Percentiles rank a stretch among this genome's conserved stretches.
These are phyloP conservation scores for Ceratocystis cubensis DNA, from an alignment of 2,329 filamentous ascomycete species.

Conservation along the genomic window DNA sequence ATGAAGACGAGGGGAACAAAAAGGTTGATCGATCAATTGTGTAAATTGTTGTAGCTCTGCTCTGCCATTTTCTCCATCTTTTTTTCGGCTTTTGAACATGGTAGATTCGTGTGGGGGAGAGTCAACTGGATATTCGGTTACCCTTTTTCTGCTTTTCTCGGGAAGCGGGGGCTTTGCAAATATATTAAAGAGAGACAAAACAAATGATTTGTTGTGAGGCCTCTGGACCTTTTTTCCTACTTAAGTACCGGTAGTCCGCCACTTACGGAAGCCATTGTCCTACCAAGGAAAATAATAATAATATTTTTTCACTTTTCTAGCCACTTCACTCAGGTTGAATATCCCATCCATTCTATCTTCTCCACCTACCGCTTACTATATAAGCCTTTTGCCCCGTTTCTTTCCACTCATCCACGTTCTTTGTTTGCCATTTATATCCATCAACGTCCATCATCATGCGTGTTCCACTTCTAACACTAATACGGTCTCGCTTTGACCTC, in stretches of 20 bases:
- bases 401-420: not conserved
- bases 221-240: no score
- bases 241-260: not conserved
- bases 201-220: no score
- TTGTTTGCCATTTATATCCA: not conserved
- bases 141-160: not conserved
- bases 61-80: not conserved
- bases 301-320: no score
- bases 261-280: not conserved
- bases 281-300: no score
- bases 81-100: not conserved
- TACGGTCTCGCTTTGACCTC: slow-evolving; percentile 10
- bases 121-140: not conserved
- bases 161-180: not conserved
- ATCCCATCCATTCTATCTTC: not conserved
- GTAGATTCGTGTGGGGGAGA: slow-evolving; percentile 2
- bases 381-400: not conserved
- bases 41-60: not conserved
- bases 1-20: not conserved
- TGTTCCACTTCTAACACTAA: slow-evolving; percentile 8
- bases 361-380: not conserved
- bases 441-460: not conserved
- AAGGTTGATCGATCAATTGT: not conserved
- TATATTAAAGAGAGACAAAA: not conserved
- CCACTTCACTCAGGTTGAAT: no score